Conservation (phyloP, 257 asterid genomes). For the Forsythia suspensa region DNA sequence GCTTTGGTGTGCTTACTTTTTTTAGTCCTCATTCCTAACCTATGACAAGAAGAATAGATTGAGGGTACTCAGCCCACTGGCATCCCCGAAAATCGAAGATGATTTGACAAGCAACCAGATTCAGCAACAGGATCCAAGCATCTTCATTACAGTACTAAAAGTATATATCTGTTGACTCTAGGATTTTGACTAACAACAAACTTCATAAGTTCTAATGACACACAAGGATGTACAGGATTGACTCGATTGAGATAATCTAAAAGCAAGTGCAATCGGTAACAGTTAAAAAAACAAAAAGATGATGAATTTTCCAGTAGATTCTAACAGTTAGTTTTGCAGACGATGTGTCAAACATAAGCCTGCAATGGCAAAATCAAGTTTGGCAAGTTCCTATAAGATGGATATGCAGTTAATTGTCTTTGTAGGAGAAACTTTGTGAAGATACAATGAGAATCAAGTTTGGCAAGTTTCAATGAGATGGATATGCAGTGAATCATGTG, state of each 20-base stretch:
- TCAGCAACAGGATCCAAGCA: not conserved
- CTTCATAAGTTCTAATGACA: not conserved
- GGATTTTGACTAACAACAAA: not conserved
- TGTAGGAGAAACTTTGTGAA: not conserved
- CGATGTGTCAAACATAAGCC: not conserved
- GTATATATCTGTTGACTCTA: not conserved
- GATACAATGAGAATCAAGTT: not conserved
- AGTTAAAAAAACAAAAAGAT: not conserved
- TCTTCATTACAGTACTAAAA: not conserved
- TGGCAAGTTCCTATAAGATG: not conserved
- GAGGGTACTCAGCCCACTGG: not conserved
- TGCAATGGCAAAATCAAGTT: not conserved
- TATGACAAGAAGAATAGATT: not conserved
- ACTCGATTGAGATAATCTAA: not conserved
- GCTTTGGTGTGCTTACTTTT: not conserved
- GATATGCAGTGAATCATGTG: not conserved
- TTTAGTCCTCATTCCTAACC: not conserved
- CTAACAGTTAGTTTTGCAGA: not conserved
- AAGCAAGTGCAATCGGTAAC: not conserved
- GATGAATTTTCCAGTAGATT: not conserved
- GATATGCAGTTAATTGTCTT: not conserved
- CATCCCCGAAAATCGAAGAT: not conserved
- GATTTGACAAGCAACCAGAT: not conserved
- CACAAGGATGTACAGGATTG: not conserved
- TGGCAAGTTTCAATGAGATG: not conserved